phyloP scores from a whole-genome alignment of 805 yeast species.

The Lipomyces anomalus region DNA sequence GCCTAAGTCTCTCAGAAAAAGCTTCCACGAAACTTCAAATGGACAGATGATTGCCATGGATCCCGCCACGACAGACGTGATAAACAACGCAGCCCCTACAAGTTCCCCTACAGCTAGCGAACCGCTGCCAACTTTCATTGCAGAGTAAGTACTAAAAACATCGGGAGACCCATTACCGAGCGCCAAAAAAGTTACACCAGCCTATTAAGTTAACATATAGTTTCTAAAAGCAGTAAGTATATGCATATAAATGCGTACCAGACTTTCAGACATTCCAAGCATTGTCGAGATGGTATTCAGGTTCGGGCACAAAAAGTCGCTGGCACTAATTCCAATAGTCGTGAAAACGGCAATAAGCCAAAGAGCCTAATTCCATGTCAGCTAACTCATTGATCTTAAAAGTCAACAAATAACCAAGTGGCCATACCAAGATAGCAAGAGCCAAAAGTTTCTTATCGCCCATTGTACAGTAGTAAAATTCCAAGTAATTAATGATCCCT shows the following conservation, averaged over 20 bases:
- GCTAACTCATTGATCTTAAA: no score
- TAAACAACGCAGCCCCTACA: constrained; percentile 84
- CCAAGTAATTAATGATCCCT: constrained; percentile 23
- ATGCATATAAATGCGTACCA: no score
- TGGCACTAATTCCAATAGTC: constrained; percentile 70
- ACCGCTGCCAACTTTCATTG: constrained; percentile 65
- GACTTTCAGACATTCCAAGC: constrained; percentile 61
- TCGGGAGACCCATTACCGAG: constrained; percentile 93
- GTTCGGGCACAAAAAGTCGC: constrained; percentile 77
- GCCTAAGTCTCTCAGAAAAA: constrained; percentile 55
- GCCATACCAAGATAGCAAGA: constrained; percentile 19
- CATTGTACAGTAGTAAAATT: constrained; percentile 24
- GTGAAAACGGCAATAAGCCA: constrained; percentile 46
- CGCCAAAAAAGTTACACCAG: constrained; percentile 79
- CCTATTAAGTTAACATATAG: no score
- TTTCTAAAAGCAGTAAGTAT: neutral
- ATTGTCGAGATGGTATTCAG: constrained; percentile 57
- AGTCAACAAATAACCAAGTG: no score
- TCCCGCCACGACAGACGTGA: constrained; percentile 75
- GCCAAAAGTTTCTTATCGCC: constrained; percentile 7
- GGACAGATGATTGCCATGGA: constrained; percentile 66
- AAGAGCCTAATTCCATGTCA: no score
- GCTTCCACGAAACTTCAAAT: constrained; percentile 43
- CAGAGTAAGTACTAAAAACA: constrained; percentile 74
- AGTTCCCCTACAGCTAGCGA: constrained; percentile 83